phyloP scores from a whole-genome alignment of 208 protist species.

The Leptomonas pyrrhocoris region DNA sequence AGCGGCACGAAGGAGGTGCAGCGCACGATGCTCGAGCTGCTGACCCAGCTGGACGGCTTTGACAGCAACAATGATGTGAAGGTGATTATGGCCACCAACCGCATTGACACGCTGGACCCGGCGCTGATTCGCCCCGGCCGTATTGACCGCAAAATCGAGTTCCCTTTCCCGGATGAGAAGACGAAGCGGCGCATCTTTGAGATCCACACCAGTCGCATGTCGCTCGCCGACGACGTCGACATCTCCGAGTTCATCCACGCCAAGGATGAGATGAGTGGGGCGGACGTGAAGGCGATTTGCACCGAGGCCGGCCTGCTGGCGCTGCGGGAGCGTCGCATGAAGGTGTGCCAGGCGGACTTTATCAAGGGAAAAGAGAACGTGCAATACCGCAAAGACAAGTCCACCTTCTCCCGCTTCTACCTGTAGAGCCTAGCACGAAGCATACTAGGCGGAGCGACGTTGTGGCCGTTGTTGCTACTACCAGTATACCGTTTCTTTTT shows the following conservation, averaged over 20 bases:
- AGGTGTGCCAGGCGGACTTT: slow-evolving; percentile 99
- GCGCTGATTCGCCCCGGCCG: slow-evolving; percentile 99
- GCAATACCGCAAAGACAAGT: slow-evolving; percentile 99
- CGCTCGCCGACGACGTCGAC: slow-evolving; percentile 98
- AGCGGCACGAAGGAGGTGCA: slow-evolving; percentile 99
- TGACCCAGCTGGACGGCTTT: slow-evolving; percentile 99
- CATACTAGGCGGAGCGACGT: no score
- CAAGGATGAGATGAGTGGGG: slow-evolving; percentile 99
- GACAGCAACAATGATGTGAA: slow-evolving; percentile 99
- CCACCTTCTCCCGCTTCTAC: slow-evolving; percentile 97
- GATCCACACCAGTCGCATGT: slow-evolving; percentile 99
- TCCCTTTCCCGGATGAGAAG: slow-evolving; percentile 99
- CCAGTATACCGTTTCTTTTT: not conserved
- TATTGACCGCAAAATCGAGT: slow-evolving; percentile 99
- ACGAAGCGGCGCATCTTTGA: slow-evolving; percentile 99
- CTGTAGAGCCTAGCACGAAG: no score
- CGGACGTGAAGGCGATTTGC: slow-evolving; percentile 99
- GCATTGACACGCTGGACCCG: slow-evolving; percentile 99
- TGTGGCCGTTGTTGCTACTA: slow-evolving; percentile 1
- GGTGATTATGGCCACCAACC: slow-evolving; percentile 99
- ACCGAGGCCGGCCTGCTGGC: slow-evolving; percentile 99
- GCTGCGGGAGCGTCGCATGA: slow-evolving; percentile 99
- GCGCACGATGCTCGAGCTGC: slow-evolving; percentile 99
- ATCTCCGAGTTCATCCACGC: slow-evolving; percentile 99
- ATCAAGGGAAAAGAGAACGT: slow-evolving; percentile 99